Base-by-base conservation (phyloP, 371 early-diverging fungal genomes). In the Zychaea mexicana region DNA sequence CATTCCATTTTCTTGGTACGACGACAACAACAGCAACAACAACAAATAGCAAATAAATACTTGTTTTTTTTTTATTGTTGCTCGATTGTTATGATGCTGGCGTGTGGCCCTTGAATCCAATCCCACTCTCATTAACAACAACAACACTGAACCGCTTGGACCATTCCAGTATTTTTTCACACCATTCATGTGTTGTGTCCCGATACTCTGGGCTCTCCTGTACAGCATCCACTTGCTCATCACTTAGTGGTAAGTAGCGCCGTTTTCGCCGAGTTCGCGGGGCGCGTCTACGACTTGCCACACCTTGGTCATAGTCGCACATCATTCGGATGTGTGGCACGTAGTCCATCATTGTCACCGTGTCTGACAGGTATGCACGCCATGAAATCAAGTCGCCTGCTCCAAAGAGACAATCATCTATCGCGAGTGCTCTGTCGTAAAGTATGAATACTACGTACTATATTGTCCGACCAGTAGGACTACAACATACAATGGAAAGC, bases 281-380 rank as follows among this genome's bases (percentile, higher is more conserved):
- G 45, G 28, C 19, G 24, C 61, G 61, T 5, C 62, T 30, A 36
- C 12, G 67, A 24, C 32, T 46, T 17, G 38, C 53, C n/a, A 68
- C 28, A n/a, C 54, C 66, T 57, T 63, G 63, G 33, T 70, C 70
- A n/a, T 70, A 49, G 2, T 28, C 19, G 45, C 62, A 62, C 62
- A 62, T 55, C 12, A 17, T 30, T 31, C 62, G 54, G 30, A 62
- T 62, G 21, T 38, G 45, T 39, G 62, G 62, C n/a, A 62, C 24
- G 21, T 62, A 62, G 13, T 62, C 55, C 12, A 39, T 39, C 62
- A 62, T 54, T 33, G 53, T 45, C 3, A 26, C 33, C 8, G 13
- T 31, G 2, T 38, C 45, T 45, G 56, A 55, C 31, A 52, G n/a
- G 30, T 22, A 54, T 26, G 38, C 30, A 28, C 62, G 62, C 22